Percentiles rank a stretch among this genome's conserved stretches.
Conservation (phyloP, 2,329 filamentous ascomycete genomes). For the Calonectria fujianensis region DNA sequence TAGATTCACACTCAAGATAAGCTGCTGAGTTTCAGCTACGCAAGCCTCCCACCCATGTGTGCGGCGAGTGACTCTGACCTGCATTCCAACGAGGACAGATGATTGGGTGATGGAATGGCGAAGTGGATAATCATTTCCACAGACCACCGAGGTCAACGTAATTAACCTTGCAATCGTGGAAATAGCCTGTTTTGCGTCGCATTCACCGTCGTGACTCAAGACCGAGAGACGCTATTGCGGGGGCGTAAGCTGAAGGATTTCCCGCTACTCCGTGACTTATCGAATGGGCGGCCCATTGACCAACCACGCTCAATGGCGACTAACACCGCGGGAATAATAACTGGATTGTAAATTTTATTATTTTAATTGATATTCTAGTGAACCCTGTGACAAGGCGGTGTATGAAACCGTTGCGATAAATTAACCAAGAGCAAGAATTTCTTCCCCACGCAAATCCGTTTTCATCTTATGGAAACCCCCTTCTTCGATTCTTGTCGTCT, state of each 20-base stretch:
- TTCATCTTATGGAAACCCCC: not conserved
- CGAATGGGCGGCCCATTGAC: not conserved
- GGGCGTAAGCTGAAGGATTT: not conserved
- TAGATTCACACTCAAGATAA: not conserved
- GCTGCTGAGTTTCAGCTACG: not conserved
- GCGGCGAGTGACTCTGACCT: slow-evolving; percentile 6
- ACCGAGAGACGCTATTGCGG: not conserved
- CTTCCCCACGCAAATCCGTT: too few species aligned
- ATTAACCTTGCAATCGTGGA: not conserved
- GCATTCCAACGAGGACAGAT: not conserved
- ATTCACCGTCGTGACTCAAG: not conserved
- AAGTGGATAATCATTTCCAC: slow-evolving; percentile 5
- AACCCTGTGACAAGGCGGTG: not conserved
- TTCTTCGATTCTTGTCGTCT: not conserved
- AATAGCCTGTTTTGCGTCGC: slow-evolving; percentile 20
- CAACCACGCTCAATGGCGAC: not conserved
- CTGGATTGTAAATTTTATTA: not conserved
- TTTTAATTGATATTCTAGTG: not conserved
- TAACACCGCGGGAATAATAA: not conserved
- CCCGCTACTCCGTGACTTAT: not conserved
- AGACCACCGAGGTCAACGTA: not conserved
- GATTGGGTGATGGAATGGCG: not conserved
- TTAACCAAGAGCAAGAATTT: not conserved
- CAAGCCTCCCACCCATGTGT: not conserved
- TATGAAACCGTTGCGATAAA: not conserved